Evolutionary conservation across 805 yeast genomes (phyloP).

Genomic region (Yarrowia bubula): DNA sequence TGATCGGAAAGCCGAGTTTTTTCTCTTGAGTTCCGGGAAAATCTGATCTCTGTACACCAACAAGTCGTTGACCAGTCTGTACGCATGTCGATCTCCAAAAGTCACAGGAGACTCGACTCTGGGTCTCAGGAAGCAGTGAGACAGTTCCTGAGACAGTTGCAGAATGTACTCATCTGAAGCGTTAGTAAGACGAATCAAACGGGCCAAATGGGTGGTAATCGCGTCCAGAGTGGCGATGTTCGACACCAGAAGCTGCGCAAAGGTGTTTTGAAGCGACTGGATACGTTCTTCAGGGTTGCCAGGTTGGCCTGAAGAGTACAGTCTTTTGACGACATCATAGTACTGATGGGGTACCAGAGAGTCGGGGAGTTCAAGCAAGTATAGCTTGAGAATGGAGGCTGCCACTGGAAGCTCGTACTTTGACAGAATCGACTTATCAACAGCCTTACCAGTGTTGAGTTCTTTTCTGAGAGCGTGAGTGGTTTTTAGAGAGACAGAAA

Average conservation of each 20-base stretch:
- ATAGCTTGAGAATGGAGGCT: slow-evolving; percentile 68
- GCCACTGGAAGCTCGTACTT: slow-evolving; percentile 54
- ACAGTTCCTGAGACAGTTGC: slow-evolving; percentile 61
- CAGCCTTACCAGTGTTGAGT: slow-evolving; percentile 43
- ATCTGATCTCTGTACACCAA: slow-evolving; percentile 57
- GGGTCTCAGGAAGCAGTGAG: slow-evolving; percentile 60
- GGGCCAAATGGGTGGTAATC: slow-evolving; percentile 67
- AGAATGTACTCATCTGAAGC: slow-evolving; percentile 38
- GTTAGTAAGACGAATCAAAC: slow-evolving; percentile 54
- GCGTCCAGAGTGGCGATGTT: slow-evolving; percentile 80
- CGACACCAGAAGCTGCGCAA: slow-evolving; percentile 64
- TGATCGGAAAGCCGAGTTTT: slow-evolving; percentile 30
- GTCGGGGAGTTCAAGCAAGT: slow-evolving; percentile 75
- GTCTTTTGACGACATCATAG: slow-evolving; percentile 65
- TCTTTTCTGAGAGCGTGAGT: slow-evolving; percentile 61
- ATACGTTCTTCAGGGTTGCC: slow-evolving; percentile 44
- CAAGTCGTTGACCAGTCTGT: slow-evolving; percentile 59
- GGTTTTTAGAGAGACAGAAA: slow-evolving; percentile 57
- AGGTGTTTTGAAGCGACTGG: slow-evolving; percentile 61
- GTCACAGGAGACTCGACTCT: slow-evolving; percentile 46
- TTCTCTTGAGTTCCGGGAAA: slow-evolving; percentile 59
- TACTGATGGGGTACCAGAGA: slow-evolving; percentile 63
- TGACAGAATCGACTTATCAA: slow-evolving; percentile 37
- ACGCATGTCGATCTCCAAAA: slow-evolving; percentile 59
- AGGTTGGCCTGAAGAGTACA: slow-evolving; percentile 52